These are phyloP conservation scores for Starmerella geochares DNA, from an alignment of 805 yeast genomes.

Conservation along the genomic window DNA sequence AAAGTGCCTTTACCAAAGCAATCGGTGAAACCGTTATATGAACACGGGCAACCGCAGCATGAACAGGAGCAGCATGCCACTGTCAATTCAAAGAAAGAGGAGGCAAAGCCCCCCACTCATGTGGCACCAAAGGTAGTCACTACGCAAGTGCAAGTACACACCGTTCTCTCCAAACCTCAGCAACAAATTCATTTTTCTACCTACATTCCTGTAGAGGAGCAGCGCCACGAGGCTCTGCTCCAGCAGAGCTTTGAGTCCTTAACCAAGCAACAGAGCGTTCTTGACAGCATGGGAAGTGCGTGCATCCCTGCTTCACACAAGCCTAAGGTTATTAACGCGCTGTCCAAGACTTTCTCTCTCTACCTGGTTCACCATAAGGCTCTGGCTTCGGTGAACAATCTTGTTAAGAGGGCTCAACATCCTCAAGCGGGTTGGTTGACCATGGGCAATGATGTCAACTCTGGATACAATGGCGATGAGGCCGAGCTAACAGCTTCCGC, in stretches of 20 bases:
- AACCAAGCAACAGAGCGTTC: constrained; percentile 9
- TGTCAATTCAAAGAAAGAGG: background rate
- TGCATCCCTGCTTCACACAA: constrained; percentile 16
- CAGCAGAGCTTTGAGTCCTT: constrained; percentile 8
- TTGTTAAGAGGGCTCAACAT: background rate
- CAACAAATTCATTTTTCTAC: background rate
- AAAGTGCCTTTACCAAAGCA: background rate
- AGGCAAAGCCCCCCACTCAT: background rate
- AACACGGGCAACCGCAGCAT: background rate
- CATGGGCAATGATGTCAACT: constrained; percentile 16
- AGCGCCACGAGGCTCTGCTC: background rate
- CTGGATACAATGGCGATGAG: constrained; percentile 13
- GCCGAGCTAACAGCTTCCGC: background rate
- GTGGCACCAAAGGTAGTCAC: background rate
- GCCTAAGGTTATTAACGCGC: constrained; percentile 1
- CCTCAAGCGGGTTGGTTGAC: constrained; percentile 17
- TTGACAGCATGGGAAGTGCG: background rate
- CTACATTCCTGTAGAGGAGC: background rate
- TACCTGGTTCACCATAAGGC: constrained; percentile 9
- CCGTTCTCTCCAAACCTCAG: background rate
- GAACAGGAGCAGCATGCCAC: background rate
- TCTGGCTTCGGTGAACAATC: constrained; percentile 10
- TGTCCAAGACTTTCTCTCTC: background rate
- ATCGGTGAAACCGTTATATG: too few species aligned
- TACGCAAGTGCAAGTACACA: background rate